Evolutionary conservation across 345 rosid genomes (phyloP).

Genomic region (Noccaea caerulescens): DNA sequence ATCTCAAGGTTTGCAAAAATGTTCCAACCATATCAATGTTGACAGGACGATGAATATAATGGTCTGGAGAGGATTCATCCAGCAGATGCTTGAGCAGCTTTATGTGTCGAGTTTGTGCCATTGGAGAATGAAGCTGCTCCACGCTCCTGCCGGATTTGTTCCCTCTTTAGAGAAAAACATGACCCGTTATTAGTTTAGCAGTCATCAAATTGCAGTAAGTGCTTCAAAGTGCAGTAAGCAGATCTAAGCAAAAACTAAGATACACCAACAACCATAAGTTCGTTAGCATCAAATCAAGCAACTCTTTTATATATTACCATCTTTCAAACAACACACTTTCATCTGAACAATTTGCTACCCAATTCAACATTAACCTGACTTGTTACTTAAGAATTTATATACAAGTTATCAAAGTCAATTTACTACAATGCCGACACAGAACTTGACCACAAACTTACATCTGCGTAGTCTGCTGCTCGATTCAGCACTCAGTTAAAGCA

Average conservation of each 20-base stretch:
- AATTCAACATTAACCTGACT: neutral
- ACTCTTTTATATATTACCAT: neutral
- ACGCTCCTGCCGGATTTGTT: slow-evolving; percentile 23
- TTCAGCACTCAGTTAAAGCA: neutral
- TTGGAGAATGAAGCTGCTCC: slow-evolving; percentile 26
- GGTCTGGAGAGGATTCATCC: slow-evolving; percentile 13
- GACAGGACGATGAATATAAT: slow-evolving; percentile 5
- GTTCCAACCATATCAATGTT: slow-evolving; percentile 18
- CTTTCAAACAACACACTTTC: neutral
- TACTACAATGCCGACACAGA: too few relatives aligned
- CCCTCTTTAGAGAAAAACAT: slow-evolving; percentile 23
- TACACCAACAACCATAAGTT: neutral
- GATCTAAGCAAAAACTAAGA: slow-evolving; percentile 2
- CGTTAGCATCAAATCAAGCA: neutral
- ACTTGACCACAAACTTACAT: neutral
- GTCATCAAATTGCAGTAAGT: neutral
- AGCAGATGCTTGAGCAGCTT: slow-evolving; percentile 16
- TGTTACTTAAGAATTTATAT: too few relatives aligned
- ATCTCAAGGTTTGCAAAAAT: neutral
- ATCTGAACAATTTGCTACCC: neutral
- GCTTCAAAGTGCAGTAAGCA: slow-evolving; percentile 9
- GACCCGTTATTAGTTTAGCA: neutral
- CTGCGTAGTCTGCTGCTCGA: neutral
- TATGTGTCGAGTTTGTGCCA: slow-evolving; percentile 7
- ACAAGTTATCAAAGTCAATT: too few relatives aligned